Evolutionary conservation across 495 filamentous ascomycete species (phyloP).

Genomic region (Hyaloscypha finlandica): DNA sequence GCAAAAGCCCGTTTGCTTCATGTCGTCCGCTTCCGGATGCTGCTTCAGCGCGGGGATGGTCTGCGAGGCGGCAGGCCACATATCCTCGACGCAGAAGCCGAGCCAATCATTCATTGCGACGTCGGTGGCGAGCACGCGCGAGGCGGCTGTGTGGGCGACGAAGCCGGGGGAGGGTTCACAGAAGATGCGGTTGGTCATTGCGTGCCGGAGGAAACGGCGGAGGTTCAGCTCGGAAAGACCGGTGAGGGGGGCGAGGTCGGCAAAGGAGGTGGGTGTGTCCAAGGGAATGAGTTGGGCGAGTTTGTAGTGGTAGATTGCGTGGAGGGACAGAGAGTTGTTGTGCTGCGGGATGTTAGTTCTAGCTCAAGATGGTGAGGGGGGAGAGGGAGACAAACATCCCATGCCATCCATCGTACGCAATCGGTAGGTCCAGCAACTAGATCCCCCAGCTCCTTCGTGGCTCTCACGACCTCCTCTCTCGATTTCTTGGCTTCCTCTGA

Average conservation of each 20-base stretch:
- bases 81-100: constrained; percentile 52
- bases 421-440: constrained; percentile 29
- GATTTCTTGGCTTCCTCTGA: constrained; percentile 22
- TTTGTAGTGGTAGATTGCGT: constrained; percentile 40
- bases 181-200: constrained; percentile 60
- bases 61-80: constrained; percentile 44
- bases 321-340: constrained; percentile 34
- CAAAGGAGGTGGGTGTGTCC: constrained; percentile 43
- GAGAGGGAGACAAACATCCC: constrained; percentile 24
- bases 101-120: constrained; percentile 48
- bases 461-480: constrained; percentile 27
- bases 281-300: constrained; percentile 41
- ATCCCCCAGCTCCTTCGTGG: constrained; percentile 29
- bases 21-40: constrained; percentile 41
- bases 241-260: constrained; percentile 43
- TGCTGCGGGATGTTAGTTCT: constrained; percentile 17
- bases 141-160: constrained; percentile 55
- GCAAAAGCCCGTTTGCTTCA: constrained; percentile 51
- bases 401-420: constrained; percentile 32
- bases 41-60: constrained; percentile 36
- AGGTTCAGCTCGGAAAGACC: constrained; percentile 47
- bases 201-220: constrained; percentile 54
- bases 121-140: constrained; percentile 46
- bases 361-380: neutral
- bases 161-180: constrained; percentile 48